Evolutionary conservation across 2,329 filamentous ascomycete species (phyloP).

Genomic region (Dactylellina sp.): DNA sequence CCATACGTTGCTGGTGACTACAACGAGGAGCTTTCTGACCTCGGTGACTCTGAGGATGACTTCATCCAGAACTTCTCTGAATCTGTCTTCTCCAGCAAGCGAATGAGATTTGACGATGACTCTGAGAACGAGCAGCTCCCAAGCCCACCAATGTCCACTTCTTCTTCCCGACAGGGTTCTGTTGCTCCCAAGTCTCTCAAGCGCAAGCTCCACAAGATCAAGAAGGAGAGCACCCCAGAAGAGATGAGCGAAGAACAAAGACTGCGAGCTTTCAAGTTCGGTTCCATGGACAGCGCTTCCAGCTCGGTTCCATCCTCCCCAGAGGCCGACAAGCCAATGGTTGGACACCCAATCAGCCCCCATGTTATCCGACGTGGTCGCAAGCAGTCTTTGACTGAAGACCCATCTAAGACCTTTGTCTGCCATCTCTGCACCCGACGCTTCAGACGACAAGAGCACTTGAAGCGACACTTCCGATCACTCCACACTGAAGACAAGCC

Average conservation of each 20-base stretch:
- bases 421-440: conserved; percentile 96
- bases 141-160: conserved; percentile 54
- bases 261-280: conserved; percentile 53
- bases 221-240: conserved; percentile 31
- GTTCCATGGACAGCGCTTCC: conserved; percentile 38
- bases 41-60: conserved; percentile 54
- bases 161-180: conserved; percentile 54
- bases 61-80: conserved; percentile 55
- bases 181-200: conserved; percentile 46
- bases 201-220: conserved; percentile 40
- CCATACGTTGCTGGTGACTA: conserved; percentile 56
- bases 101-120: conserved; percentile 50
- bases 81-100: conserved; percentile 56
- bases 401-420: conserved; percentile 97
- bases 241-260: conserved; percentile 54
- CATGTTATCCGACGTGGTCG: conserved; percentile 90
- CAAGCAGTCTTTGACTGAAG: conserved; percentile 97
- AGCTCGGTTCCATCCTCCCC: conserved; percentile 39
- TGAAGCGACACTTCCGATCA: conserved; percentile 98
- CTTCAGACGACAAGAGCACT: conserved; percentile 97
- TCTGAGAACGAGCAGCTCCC: conserved; percentile 55
- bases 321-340: conserved; percentile 31
- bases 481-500: conserved; percentile 99
- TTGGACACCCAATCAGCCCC: conserved; percentile 55
- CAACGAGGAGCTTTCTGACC: conserved; percentile 54